Percentiles rank a stretch among this genome's conserved stretches.
Evolutionary conservation across 768 basidiomycete species (phyloP).

Genomic region (Boletus patriciae): DNA sequence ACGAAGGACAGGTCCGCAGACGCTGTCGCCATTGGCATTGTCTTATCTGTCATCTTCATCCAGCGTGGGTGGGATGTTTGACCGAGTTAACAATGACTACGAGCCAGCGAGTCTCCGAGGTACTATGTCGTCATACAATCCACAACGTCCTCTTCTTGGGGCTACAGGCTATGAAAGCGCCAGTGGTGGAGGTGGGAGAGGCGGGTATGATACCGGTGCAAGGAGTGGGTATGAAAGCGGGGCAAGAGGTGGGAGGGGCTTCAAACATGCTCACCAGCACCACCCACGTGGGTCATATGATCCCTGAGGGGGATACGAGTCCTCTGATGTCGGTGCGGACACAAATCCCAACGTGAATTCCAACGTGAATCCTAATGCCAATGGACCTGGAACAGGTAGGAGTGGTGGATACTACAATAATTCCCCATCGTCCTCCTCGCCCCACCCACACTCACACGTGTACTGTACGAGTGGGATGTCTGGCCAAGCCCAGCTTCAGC

Average conservation of each 20-base stretch:
- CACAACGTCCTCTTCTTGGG: conserved; percentile 18
- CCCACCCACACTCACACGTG: conserved; percentile 19
- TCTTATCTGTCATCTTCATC: conserved; percentile 21
- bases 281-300: conserved; percentile 29
- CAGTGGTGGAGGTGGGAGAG: conserved; percentile 17
- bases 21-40: conserved; percentile 13
- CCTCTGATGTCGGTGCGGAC: conserved; percentile 28
- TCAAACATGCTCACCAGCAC: conserved; percentile 30
- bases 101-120: conserved; percentile 17
- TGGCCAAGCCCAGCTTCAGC: conserved; percentile 15
- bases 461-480: conserved; percentile 25
- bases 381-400: conserved; percentile 11
- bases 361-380: conserved; percentile 3
- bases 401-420: conserved; percentile 28
- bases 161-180: conserved; percentile 19
- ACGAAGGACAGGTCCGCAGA: conserved; percentile 20
- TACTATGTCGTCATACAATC: conserved; percentile 20
- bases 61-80: conserved; percentile 19
- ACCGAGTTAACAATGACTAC: conserved; percentile 25
- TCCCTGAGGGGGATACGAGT: conserved; percentile 25
- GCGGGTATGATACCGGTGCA: conserved; percentile 18
- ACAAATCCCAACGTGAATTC: conserved; percentile 16
- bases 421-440: conserved; percentile 20
- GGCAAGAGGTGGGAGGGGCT: conserved; percentile 15
- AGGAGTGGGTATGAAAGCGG: conserved; percentile 26